These are phyloP conservation scores for Colletotrichum orbiculare DNA, from an alignment of 2,329 filamentous ascomycete genomes.

Conservation along the genomic window DNA sequence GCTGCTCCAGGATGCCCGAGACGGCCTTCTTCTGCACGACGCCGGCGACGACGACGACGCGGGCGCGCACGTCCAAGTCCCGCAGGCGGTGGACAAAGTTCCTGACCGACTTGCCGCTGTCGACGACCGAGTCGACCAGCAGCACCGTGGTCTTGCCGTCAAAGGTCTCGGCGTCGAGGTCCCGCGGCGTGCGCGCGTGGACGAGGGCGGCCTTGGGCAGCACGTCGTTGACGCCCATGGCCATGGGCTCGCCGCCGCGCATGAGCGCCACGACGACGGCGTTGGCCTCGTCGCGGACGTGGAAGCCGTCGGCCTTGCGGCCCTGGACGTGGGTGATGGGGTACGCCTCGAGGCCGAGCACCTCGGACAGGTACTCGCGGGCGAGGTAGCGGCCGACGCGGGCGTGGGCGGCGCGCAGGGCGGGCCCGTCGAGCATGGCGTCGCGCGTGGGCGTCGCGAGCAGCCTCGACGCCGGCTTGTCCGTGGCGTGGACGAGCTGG, in stretches of 20 bases:
- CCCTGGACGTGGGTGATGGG: conserved; percentile 64
- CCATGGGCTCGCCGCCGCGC: conserved; percentile 72
- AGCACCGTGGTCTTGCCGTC: conserved; percentile 53
- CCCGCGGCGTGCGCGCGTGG: conserved; percentile 52
- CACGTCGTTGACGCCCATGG: conserved; percentile 64
- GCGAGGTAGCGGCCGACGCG: conserved; percentile 65
- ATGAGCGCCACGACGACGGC: conserved; percentile 67
- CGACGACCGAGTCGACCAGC: conserved; percentile 71
- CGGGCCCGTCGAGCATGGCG: conserved; percentile 57
- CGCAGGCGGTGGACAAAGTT: conserved; percentile 62
- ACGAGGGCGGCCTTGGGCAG: conserved; percentile 64
- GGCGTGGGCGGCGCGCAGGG: conserved; percentile 60
- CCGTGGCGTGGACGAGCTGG: conserved; percentile 55
- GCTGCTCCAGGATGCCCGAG: conserved; percentile 28
- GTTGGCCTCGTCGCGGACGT: conserved; percentile 58
- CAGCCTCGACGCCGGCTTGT: conserved; percentile 57
- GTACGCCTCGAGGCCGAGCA: conserved; percentile 62
- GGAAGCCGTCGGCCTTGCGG: conserved; percentile 54
- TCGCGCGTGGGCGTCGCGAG: conserved; percentile 66
- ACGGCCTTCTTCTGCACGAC: conserved; percentile 60
- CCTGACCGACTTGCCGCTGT: conserved; percentile 62
- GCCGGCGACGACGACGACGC: conserved; percentile 65
- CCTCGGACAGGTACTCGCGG: conserved; percentile 54
- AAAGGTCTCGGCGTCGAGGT: conserved; percentile 58
- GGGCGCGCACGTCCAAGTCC: conserved; percentile 47